These are phyloP conservation scores for Vickermania spadyakhi DNA, from an alignment of 208 protist species.

Conservation along the genomic window DNA sequence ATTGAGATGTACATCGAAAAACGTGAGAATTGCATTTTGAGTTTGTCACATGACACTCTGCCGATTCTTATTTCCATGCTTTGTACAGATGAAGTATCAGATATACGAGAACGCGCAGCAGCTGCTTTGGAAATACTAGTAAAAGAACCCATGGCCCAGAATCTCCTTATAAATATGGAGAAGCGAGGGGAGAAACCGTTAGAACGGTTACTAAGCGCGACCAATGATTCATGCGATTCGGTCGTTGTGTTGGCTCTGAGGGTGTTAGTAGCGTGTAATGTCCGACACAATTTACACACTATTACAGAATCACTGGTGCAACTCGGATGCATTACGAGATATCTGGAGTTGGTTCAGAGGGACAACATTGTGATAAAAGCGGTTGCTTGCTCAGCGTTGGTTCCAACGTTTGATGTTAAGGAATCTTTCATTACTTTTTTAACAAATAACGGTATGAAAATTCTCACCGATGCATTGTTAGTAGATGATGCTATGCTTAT, in stretches of 20 bases:
- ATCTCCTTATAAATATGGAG: slow-evolving; percentile 27
- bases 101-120: slow-evolving; percentile 53
- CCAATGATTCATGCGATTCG: slow-evolving; percentile 31
- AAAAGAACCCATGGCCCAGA: slow-evolving; percentile 31
- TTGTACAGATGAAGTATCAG: slow-evolving; percentile 36
- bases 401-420: slow-evolving; percentile 57
- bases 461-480: slow-evolving; percentile 27
- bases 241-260: slow-evolving; percentile 58
- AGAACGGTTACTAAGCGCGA: slow-evolving; percentile 20
- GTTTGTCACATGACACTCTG: slow-evolving; percentile 41
- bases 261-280: slow-evolving; percentile 46
- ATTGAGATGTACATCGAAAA: slow-evolving; percentile 63
- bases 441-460: slow-evolving; percentile 19
- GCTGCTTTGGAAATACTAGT: slow-evolving; percentile 57
- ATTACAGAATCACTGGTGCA: slow-evolving; percentile 35
- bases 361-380: slow-evolving; percentile 27
- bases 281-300: slow-evolving; percentile 45
- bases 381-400: slow-evolving; percentile 44
- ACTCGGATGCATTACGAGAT: slow-evolving; percentile 22
- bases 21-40: slow-evolving; percentile 47
- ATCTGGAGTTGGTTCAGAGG: slow-evolving; percentile 26
- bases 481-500: slow-evolving; percentile 31
- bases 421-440: slow-evolving; percentile 61
- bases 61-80: slow-evolving; percentile 45
- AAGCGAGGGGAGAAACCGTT: slow-evolving; percentile 12